Evolutionary conservation across 208 protist genomes (phyloP), one percentile per base, ranked within the genome.

Genomic region (Leishmania tropica): DNA sequence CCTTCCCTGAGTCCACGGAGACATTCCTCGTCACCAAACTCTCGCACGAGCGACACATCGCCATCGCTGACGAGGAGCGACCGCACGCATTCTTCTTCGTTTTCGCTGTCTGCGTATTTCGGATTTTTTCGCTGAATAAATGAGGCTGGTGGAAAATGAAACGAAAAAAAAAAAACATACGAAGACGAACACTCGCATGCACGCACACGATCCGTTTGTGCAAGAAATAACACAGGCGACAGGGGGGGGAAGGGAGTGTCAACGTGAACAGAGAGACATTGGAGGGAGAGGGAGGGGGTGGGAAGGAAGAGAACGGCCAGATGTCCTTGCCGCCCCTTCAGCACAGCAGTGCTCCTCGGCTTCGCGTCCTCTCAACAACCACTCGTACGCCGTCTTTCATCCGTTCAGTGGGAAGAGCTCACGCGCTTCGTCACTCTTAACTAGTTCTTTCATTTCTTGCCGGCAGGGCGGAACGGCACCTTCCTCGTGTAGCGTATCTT

Each of bases 401-500:
- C 31, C 62, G 31, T 7, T 68, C 3, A 11, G 62, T 40, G 62
- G 15, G 31, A 68, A 68, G 31, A 28, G 40, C 11, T 47, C 10
- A 21, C 19, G 6, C n/a, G 5, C 47, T 56, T 24, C 67, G 17
- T 15, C 31, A 13, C 17, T 3, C 17, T 2, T n/a, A 45, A 17
- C 40, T 37, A 13, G 3, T n/a, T 47, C 40, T 72, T 47, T 72
- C 10, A 72, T 15, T 72, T 72, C 81, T 85, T 83, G 31, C 64
- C 78, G 72, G 81, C 82, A 37, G 89, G 91, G 75, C 92, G 90
- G 90, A 90, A 96, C 51, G 91, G 93, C 81, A 96, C 88, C 90
- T 95, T 96, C 80, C 80, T 83, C 4, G 90, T 96, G 91, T 92
- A 96, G 89, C 96, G 94, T 73, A 86, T 91, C 93, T 97, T 98